Base-by-base conservation (phyloP, 148 eudicot genomes). In the Selenicereus undatus region DNA sequence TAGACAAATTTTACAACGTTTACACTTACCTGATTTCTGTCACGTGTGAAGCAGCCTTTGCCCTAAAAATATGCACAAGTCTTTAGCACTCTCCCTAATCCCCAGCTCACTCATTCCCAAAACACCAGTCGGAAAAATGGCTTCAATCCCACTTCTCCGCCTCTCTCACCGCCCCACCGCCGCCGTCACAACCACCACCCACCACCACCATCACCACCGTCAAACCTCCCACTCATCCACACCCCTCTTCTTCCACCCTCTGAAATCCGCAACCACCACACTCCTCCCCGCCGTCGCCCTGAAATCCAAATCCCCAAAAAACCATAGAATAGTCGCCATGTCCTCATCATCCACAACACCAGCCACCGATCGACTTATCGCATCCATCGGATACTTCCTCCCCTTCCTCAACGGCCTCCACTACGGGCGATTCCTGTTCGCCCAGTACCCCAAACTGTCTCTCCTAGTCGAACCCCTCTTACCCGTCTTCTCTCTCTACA, bases 371-470 rank as follows among this genome's bases (percentile, higher is more conserved):
- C 95, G 98, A 26, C 62, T 95, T 18, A 88, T 95, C 87, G 93
- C 97, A 27, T 87, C 97, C 86, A 86, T 83, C 0, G 81, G 89
- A 0, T 95, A 95, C 93, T 82, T 89, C 75, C 91, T 93, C 79
- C 98, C 98, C 17, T 86, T 95, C 78, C 83, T 95, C 84, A 92
- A 95, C 86, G 91, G 93, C 84, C 89, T 95, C 78, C 93, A 89
- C 35, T 95, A 95, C 88, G 97, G 97, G 42, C 90, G 91, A 0
- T 95, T 87, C 89, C 88, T 95, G 71, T 82, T 95, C 79, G 45
- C 88, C 16, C 88, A 91, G 81, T 92, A 80, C 89, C 97, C 99
- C 0, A 26, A 79, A 9, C 88, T 93, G 18, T 81, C 88, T 24
- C 45, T 81, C 51, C 78, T 86, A 39, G 81, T 95, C 65, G 73